Conservation (phyloP, 257 asterid species). For the Salvia splendens region DNA sequence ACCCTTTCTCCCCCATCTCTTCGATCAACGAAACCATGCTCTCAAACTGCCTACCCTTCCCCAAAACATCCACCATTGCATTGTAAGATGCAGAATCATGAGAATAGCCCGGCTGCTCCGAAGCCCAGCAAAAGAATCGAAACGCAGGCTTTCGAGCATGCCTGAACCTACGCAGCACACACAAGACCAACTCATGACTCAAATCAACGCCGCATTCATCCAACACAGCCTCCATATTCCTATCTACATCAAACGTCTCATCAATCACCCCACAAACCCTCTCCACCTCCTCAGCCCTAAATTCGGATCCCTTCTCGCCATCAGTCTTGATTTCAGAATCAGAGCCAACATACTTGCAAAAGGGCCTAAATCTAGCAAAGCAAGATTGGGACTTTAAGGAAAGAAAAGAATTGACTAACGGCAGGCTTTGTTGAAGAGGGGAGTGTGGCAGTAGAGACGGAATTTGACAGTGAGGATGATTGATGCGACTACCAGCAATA, state of each 20-base stretch:
- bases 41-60: constrained; percentile 90
- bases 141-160: too few relatives aligned
- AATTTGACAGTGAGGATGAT: constrained; percentile 60
- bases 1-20: constrained; percentile 39
- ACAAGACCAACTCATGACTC: too few relatives aligned
- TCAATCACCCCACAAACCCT: constrained; percentile 73
- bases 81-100: too few relatives aligned
- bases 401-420: constrained; percentile 28
- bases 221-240: constrained; percentile 90
- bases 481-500: constrained; percentile 39
- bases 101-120: too few relatives aligned
- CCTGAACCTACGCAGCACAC: too few relatives aligned
- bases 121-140: too few relatives aligned
- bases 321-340: constrained; percentile 52
- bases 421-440: constrained; percentile 67
- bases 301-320: background rate
- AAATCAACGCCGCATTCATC: constrained; percentile 60
- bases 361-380: constrained; percentile 39
- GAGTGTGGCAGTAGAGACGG: constrained; percentile 81
- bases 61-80: constrained; percentile 38
- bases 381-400: constrained; percentile 15
- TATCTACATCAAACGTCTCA: constrained; percentile 73
- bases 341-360: constrained; percentile 37
- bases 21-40: too few relatives aligned
- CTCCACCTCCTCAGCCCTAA: constrained; percentile 47